Base-by-base conservation (phyloP, 257 asterid genomes). In the Ajuga chamaepitys region DNA sequence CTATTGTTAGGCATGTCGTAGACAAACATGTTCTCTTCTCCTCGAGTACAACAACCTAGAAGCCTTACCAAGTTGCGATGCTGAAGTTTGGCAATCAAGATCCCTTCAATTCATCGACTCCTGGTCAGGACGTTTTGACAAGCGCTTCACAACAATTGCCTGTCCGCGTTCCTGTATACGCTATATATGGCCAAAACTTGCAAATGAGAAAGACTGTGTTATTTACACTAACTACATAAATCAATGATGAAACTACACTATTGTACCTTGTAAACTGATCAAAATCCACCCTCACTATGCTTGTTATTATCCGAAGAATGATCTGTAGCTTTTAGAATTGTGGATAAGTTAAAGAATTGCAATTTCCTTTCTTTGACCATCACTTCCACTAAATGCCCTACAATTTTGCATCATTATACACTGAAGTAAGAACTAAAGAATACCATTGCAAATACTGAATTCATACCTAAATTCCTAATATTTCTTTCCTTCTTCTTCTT, bases 241-340 rank as follows among this genome's bases (percentile, higher is more conserved):
- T 4, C 37, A 5, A 30, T 30, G 37, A 30, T 30, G n/a, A n/a
- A 25, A 52, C 1, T 53, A 9, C 26, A 5, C 9, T 14, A 16
- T 4, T 16, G 9, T 56, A 56, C 62, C 62, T 18, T 56, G 28
- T 32, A 30, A 30, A 56, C 62, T 14, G 62, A 45, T 9, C 62
- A 44, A 32, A 32, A 56, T 56, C 62, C 62, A 14, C 62, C 62
- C 45, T 56, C 62, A 56, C 62, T 45, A 16, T 30, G 62, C 45
- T 32, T 56, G 22, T 32, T 56, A 4, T 56, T 32, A 26, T 56
- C 9, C 4, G 45, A 17, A 56, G 32, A 56, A 16, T 17, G 1
- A 17, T 56, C 9, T 5, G 62, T 56, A 16, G 62, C 62, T 56
- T 56, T 56, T 41, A 56, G 7, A 16, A 56, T 32, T n/a, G 26